Conservation (phyloP, 2,329 filamentous ascomycete genomes). For the Cercospora janseana region DNA sequence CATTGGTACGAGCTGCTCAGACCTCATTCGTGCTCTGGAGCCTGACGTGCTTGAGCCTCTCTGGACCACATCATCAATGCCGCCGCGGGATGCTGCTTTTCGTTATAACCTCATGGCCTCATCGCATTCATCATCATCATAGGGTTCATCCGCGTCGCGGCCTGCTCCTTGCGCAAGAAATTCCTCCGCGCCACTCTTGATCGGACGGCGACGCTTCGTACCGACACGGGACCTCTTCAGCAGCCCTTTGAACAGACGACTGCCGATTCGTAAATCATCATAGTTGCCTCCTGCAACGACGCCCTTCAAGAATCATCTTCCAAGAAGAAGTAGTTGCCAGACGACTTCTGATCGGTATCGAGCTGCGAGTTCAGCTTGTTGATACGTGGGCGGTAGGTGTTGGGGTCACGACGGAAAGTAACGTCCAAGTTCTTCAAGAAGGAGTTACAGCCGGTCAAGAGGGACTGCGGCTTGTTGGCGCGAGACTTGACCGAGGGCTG, state of each 20-base stretch:
- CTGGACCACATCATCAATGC: no score
- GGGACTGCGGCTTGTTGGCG: slow-evolving; percentile 85
- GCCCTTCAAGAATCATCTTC: slow-evolving; percentile 74
- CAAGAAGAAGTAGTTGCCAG: slow-evolving; percentile 97
- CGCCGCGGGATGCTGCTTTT: no score
- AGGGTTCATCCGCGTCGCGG: slow-evolving; percentile 53
- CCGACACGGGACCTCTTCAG: slow-evolving; percentile 21
- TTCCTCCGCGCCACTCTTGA: slow-evolving; percentile 51
- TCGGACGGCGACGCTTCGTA: slow-evolving; percentile 34
- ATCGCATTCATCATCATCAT: slow-evolving; percentile 46
- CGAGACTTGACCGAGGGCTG: slow-evolving; percentile 83
- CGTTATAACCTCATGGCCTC: slow-evolving; percentile 26
- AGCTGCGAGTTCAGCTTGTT: slow-evolving; percentile 96
- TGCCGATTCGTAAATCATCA: slow-evolving; percentile 12
- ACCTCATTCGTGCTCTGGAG: slow-evolving; percentile 17
- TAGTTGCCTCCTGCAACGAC: slow-evolving; percentile 5
- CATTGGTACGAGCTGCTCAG: no score
- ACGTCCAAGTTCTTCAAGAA: slow-evolving; percentile 97
- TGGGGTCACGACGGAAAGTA: slow-evolving; percentile 96
- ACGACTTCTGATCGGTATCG: slow-evolving; percentile 94
- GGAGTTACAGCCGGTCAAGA: slow-evolving; percentile 91
- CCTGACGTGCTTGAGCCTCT: no score
- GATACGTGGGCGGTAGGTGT: slow-evolving; percentile 94
- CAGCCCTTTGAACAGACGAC: slow-evolving; percentile 10
- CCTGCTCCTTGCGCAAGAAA: slow-evolving; percentile 60